Evolutionary conservation across 225 moss, liverwort and hornwort genomes (phyloP), one percentile per base, ranked within the genome.

Genomic region (Straminergon stramineum): DNA sequence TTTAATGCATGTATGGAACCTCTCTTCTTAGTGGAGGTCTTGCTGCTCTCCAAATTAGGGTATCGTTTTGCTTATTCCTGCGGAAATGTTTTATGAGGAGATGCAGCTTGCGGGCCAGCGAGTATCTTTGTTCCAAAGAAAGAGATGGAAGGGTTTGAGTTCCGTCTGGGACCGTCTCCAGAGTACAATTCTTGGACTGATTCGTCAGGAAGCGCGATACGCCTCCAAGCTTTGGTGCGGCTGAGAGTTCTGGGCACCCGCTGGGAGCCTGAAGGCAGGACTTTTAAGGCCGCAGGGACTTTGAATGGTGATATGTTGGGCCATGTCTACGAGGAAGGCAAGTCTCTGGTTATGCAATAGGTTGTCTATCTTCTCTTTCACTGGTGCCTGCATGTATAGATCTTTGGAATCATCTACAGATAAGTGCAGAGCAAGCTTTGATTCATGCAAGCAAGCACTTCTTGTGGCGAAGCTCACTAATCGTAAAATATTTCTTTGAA

Each of bases 251-350:
- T 90, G 58, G 95, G 87, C 27, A 83, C 77, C 53, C 91, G 91
- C 73, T 97, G 92, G 92, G 64, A 92, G 8, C 86, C 95, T 31
- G 12, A 62, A 12, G 8, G 51, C 16, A 85, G 95, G 71, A 31
- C 51, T 55, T 92, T 89, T 71, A 67, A 53, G 30, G 93, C 89
- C 75, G 76, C 90, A 41, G 95, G 92, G 43, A 90, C 88, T 37
- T 57, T 96, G 90, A 94, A 89, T 82, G 97, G 95, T 77, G 88
- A 94, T 58, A 88, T 90, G 63, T 71, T 94, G 67, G 97, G 95
- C 69, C 91, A 89, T 66, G 85, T 94, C 53, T 79, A 84, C 68
- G 91, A 88, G 64, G 91, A 93, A 87, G 91, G 92, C 56, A 82
- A 85, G 82, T 75, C 61, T 73, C 77, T 78, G 61, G 56, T 28